Evolutionary conservation across 1,284 basidiomycete species (phyloP), one percentile per base, ranked within the genome.

Genomic region (Trichosporon sp.): DNA sequence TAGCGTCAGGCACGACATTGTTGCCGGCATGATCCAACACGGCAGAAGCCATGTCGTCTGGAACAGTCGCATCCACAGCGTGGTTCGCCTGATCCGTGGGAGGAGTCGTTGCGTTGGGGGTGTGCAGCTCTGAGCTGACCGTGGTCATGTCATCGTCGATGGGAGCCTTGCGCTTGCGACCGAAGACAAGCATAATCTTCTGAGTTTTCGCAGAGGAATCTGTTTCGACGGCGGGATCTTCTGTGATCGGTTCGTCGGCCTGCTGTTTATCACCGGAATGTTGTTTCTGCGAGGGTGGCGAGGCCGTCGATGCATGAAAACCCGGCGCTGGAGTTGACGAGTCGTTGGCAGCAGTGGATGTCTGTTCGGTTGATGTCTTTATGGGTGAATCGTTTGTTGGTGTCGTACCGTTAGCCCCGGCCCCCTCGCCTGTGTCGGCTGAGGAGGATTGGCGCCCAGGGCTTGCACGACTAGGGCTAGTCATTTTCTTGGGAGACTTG

Each of bases 401-500:
- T 46, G 67, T 64, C 40, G 59, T 56, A 2, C 32, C 51, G 32
- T 54, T 54, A 32, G 51, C 35, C 31, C 26, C 21, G 21, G 26
- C 54, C 12, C 43, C 65, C n/a, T 51, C 65, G 46, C 32, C 48
- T 12, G 48, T 19, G 66, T 12, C 66, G 32, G 46, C 48, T 38
- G 66, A 37, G 1, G 66, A 67, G 43, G 65, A 16, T 31, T 66
- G 65, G 46, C 65, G 65, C 14, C 65, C 48, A 35, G 65, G 48
- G 65, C 65, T 66, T 48, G 65, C 65, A n/a, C 59, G 59, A 63
- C 59, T 63, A 63, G 59, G 69, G 65, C 54, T 56, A 1, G 69
- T 66, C 73, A 72, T 72, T 63, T 71, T 74, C 46, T 74, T 71
- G 31, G 73, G 73, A 12, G 71, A 74, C 61, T 71, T 74, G 63